Conservation (phyloP, 345 rosid species). For the Durio zibethinus region DNA sequence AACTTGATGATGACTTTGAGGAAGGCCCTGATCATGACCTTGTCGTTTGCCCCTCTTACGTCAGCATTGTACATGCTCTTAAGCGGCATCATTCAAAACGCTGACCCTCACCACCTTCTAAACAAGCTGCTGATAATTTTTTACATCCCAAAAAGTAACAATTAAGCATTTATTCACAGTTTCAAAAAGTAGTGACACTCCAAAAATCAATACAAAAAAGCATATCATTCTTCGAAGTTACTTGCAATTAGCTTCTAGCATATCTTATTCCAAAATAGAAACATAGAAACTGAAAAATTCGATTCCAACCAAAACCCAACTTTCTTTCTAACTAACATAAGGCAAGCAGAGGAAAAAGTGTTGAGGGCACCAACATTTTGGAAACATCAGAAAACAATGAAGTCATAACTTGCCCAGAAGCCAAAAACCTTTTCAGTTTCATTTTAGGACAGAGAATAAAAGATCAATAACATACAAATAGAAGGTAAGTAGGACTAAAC, state of each 20-base stretch:
- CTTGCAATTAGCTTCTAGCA: no score
- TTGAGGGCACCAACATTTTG: background rate
- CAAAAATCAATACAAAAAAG: no score
- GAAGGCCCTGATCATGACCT: conserved; percentile 85
- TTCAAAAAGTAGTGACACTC: no score
- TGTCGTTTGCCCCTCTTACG: conserved; percentile 80
- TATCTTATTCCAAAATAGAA: no score
- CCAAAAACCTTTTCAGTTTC: background rate
- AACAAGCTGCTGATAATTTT: conserved; percentile 18
- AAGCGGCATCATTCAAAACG: conserved; percentile 78
- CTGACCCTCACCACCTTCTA: conserved; percentile 65
- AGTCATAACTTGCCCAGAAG: background rate
- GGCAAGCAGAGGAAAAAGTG: background rate
- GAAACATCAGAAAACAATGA: background rate
- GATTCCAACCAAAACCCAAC: no score
- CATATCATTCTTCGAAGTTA: no score
- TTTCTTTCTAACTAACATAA: background rate
- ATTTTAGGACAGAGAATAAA: background rate
- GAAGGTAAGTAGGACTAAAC: background rate
- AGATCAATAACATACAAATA: background rate
- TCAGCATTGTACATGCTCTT: conserved; percentile 85
- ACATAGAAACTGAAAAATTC: background rate
- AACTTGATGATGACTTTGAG: conserved; percentile 80
- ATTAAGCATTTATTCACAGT: background rate
- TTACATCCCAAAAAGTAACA: background rate